Conservation (phyloP, 768 basidiomycete genomes). For the Asterophora lycoperdoides region DNA sequence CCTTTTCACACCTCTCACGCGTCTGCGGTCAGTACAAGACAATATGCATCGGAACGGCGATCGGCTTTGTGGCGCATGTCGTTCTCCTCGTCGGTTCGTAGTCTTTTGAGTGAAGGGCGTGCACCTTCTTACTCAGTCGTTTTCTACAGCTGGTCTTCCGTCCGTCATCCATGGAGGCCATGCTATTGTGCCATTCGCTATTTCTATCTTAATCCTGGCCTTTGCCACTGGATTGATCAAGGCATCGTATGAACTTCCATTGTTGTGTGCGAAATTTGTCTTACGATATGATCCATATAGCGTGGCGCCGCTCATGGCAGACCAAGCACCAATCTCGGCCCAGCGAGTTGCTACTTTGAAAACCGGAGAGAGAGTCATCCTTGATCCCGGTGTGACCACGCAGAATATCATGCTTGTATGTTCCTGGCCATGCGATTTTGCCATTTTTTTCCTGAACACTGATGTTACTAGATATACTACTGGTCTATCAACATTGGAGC, state of each 20-base stretch:
- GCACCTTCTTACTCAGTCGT: background rate
- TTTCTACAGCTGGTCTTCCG: conserved; percentile 8
- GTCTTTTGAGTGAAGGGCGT: too few relatives aligned
- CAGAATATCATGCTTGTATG: conserved; percentile 15
- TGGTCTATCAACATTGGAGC: conserved; percentile 17
- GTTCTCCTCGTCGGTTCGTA: conserved; percentile 13
- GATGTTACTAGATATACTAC: conserved; percentile 11
- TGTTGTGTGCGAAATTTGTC: background rate
- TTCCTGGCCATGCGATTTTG: background rate
- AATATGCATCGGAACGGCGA: conserved; percentile 27
- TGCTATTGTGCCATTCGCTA: conserved; percentile 11
- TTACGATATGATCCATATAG: background rate
- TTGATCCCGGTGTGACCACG: conserved; percentile 17
- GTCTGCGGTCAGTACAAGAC: conserved; percentile 28
- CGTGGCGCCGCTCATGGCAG: conserved; percentile 18
- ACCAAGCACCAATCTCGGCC: conserved; percentile 11
- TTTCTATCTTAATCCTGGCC: conserved; percentile 12
- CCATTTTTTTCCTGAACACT: background rate
- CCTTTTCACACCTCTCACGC: background rate
- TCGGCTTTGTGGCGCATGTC: conserved; percentile 22
- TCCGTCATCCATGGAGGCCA: conserved; percentile 15
- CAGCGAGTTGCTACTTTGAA: conserved; percentile 11
- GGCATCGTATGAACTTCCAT: conserved; percentile 8
- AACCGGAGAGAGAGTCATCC: conserved; percentile 14
- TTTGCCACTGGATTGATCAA: conserved; percentile 14